These are phyloP conservation scores for Colletotrichum sp. DNA, from an alignment of 2,329 filamentous ascomycete genomes.

Conservation along the genomic window DNA sequence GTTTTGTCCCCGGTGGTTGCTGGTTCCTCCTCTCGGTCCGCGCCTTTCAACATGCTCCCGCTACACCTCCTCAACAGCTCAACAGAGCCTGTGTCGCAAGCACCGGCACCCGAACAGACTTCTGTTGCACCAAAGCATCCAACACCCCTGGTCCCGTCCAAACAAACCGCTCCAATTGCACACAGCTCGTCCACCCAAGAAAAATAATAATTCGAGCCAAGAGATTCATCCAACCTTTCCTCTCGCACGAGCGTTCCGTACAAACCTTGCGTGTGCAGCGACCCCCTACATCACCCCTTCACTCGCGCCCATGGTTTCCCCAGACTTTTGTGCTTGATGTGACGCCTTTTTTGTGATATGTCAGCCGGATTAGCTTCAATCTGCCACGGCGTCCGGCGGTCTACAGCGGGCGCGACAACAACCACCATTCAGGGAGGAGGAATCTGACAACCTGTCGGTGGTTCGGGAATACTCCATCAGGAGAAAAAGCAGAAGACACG, in stretches of 20 bases:
- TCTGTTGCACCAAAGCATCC: background rate
- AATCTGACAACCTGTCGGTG: background rate
- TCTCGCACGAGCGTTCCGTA: background rate
- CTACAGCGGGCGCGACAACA: background rate
- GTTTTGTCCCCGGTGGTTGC: background rate
- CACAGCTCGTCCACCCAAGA: background rate
- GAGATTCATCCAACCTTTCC: background rate
- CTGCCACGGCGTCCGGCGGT: conserved; percentile 7
- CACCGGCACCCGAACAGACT: background rate
- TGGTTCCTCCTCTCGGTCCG: background rate
- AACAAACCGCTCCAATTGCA: background rate
- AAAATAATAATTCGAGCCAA: background rate
- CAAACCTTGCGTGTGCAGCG: background rate
- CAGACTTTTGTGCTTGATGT: background rate
- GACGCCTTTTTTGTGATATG: background rate
- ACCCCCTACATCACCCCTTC: background rate
- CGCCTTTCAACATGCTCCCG: background rate
- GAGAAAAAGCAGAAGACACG: background rate
- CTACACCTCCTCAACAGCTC: background rate
- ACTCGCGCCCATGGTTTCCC: background rate
- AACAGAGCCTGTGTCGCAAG: background rate
- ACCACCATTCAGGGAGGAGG: background rate
- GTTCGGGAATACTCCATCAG: background rate
- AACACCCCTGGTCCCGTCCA: background rate
- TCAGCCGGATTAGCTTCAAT: background rate